Evolutionary conservation across 1,139 yeast species (phyloP).

Genomic region (Candida frijolesensis): DNA sequence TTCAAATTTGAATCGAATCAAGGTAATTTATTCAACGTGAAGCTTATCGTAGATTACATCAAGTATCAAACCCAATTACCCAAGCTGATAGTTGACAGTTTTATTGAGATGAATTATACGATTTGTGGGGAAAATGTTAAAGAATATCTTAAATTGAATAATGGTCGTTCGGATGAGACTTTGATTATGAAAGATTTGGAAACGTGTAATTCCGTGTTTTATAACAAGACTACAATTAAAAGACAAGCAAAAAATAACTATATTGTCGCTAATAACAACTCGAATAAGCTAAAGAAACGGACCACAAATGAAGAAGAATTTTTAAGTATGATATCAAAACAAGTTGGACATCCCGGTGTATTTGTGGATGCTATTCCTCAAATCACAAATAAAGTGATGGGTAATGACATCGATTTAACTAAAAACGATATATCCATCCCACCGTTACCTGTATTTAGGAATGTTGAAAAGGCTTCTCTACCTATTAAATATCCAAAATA

Average conservation of each 20-base stretch:
- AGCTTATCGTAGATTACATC: constrained; percentile 44
- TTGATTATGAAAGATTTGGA: constrained; percentile 28
- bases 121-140: constrained; percentile 29
- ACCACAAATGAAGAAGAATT: constrained; percentile 25
- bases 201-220: constrained; percentile 28
- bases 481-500: constrained; percentile 32
- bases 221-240: constrained; percentile 26
- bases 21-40: constrained; percentile 45
- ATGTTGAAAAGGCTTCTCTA: constrained; percentile 59
- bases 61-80: constrained; percentile 51
- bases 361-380: constrained; percentile 54
- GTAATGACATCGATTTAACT: constrained; percentile 26
- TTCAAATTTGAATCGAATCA: constrained; percentile 52
- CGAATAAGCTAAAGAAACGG: constrained; percentile 7
- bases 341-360: constrained; percentile 66
- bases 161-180: constrained; percentile 21
- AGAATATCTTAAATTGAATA: constrained; percentile 14
- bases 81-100: constrained; percentile 44
- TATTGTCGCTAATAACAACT: constrained; percentile 20
- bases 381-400: constrained; percentile 48
- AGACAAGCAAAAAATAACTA: constrained; percentile 26
- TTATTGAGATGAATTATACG: constrained; percentile 25
- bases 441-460: constrained; percentile 57
- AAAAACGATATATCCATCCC: constrained; percentile 28
- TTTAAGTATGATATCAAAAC: constrained; percentile 38